Evolutionary conservation across 2,329 filamentous ascomycete species (phyloP).

Genomic region (Aureobasidium sp.): DNA sequence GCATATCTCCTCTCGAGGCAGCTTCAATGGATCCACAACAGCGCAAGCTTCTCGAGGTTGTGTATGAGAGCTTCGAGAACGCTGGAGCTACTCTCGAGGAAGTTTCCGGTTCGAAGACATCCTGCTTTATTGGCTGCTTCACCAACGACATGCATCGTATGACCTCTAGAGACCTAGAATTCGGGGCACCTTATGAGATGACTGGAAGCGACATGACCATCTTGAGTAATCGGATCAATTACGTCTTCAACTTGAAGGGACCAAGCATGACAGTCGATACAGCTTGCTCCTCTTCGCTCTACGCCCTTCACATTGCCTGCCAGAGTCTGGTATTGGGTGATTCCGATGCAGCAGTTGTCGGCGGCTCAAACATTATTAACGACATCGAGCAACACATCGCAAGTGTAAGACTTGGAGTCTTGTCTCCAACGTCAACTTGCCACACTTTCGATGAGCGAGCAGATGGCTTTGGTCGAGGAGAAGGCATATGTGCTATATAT

Average conservation of each 20-base stretch:
- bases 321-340: not conserved
- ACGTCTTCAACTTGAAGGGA: conserved; percentile 35
- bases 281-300: conserved; percentile 32
- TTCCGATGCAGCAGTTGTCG: not conserved
- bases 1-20: conserved; percentile 21
- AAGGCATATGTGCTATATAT: conserved; percentile 46
- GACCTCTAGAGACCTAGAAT: conserved; percentile 18
- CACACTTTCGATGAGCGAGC: conserved; percentile 35
- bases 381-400: not conserved
- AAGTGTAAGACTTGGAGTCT: conserved; percentile 17
- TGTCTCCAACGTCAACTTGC: conserved; percentile 30
- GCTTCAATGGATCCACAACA: conserved; percentile 38
- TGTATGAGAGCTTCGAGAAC: conserved; percentile 34
- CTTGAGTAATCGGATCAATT: conserved; percentile 31
- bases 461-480: conserved; percentile 48
- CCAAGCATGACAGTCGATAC: conserved; percentile 42
- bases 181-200: conserved; percentile 19
- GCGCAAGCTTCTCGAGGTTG: conserved; percentile 32
- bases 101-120: not conserved
- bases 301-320: not conserved
- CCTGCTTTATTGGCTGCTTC: not conserved
- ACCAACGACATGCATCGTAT: not conserved
- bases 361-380: not conserved
- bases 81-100: not conserved
- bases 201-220: conserved; percentile 31